These are phyloP conservation scores for Prunus padus DNA, from an alignment of 306 rosid species.

Conservation along the genomic window DNA sequence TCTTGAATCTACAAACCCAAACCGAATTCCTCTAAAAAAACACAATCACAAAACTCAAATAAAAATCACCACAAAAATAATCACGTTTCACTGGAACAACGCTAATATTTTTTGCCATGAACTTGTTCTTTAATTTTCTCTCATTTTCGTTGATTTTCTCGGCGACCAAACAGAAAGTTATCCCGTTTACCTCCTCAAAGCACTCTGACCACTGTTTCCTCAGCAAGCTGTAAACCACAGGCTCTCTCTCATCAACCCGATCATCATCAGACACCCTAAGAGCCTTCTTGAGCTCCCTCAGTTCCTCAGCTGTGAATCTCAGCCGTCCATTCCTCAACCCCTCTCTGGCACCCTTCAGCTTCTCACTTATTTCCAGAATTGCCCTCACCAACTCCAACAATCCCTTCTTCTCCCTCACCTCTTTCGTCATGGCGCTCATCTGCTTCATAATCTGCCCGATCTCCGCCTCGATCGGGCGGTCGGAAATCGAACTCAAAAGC, in stretches of 20 bases:
- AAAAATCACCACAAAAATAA: slow-evolving; percentile 44
- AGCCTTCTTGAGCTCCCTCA: slow-evolving; percentile 61
- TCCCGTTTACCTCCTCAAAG: slow-evolving; percentile 73
- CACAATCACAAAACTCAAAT: slow-evolving; percentile 62
- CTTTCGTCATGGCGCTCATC: slow-evolving; percentile 52
- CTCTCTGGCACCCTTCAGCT: slow-evolving; percentile 55
- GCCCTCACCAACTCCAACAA: slow-evolving; percentile 56
- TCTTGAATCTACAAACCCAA: slow-evolving; percentile 98
- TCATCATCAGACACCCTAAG: slow-evolving; percentile 39
- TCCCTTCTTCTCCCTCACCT: slow-evolving; percentile 57
- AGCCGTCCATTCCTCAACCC: slow-evolving; percentile 62
- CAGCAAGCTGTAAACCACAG: slow-evolving; percentile 71
- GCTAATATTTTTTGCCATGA: neutral
- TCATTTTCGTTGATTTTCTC: neutral
- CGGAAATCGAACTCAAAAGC: slow-evolving; percentile 46
- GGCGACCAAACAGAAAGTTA: neutral
- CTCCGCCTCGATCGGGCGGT: slow-evolving; percentile 52
- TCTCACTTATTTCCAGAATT: slow-evolving; percentile 45
- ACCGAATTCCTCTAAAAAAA: slow-evolving; percentile 79
- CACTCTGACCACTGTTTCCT: slow-evolving; percentile 78
- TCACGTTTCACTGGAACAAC: neutral
- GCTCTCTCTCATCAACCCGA: slow-evolving; percentile 48
- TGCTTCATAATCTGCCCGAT: slow-evolving; percentile 57
- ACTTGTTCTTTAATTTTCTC: neutral
- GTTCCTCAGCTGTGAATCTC: slow-evolving; percentile 60